Conservation (phyloP, 192 early-diverging fungal species). For the Mortierella alpina region DNA sequence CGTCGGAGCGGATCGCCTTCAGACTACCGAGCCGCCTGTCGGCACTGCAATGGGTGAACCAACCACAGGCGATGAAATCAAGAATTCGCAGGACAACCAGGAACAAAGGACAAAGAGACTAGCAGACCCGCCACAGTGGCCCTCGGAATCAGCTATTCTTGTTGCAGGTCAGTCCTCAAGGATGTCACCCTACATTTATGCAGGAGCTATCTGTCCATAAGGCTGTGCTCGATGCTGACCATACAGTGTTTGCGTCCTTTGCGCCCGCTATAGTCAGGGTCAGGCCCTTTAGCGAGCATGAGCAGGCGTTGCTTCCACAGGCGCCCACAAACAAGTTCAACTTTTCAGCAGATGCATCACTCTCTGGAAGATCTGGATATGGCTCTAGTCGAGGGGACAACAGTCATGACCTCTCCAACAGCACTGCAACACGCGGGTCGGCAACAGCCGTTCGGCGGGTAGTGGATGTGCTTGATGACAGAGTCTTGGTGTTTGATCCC, state of each 20-base stretch:
- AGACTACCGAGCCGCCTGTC: no score
- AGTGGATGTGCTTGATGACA: slow-evolving; percentile 74
- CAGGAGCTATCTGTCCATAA: background rate
- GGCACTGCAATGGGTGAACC: no score
- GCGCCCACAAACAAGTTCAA: slow-evolving; percentile 56
- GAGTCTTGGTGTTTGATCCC: slow-evolving; percentile 81
- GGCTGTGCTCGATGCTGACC: background rate
- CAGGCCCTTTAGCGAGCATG: slow-evolving; percentile 67
- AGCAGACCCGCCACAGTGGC: slow-evolving; percentile 27
- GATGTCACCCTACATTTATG: background rate
- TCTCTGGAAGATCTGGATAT: slow-evolving; percentile 10
- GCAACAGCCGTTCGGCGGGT: slow-evolving; percentile 50
- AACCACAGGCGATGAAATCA: no score
- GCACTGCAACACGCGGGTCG: background rate
- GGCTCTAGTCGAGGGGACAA: slow-evolving; percentile 7
- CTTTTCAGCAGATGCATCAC: slow-evolving; percentile 53
- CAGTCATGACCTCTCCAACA: slow-evolving; percentile 5
- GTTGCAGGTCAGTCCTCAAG: slow-evolving; percentile 29
- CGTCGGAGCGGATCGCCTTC: no score
- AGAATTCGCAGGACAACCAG: no score
- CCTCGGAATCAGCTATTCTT: slow-evolving; percentile 47
- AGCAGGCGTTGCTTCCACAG: slow-evolving; percentile 56
- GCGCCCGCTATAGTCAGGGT: slow-evolving; percentile 66
- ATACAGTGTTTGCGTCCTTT: background rate
- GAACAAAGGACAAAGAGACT: no score